phyloP scores from a whole-genome alignment of 2,329 filamentous ascomycete genomes.

The Shiraia bambusicola region DNA sequence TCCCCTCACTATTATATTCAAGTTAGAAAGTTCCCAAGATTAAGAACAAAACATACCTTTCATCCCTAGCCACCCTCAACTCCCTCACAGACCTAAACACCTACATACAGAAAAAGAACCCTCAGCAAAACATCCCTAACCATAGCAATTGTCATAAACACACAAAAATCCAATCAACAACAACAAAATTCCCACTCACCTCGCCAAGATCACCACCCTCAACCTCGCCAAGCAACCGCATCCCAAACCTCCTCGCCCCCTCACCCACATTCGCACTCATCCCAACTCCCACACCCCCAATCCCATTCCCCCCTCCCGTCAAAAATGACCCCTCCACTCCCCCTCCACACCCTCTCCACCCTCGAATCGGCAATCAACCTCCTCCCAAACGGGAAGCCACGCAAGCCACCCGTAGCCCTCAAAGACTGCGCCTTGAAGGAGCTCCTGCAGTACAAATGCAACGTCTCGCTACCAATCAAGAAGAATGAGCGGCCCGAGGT shows the following conservation, averaged over 20 bases:
- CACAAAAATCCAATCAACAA: too few relatives aligned
- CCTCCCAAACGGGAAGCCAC: slow-evolving; percentile 53
- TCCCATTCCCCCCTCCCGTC: slow-evolving; percentile 1
- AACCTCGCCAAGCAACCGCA: slow-evolving; percentile 51
- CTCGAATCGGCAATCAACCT: slow-evolving; percentile 56
- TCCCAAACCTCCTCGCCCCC: slow-evolving; percentile 52
- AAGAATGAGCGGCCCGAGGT: slow-evolving; percentile 46
- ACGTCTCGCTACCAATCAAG: slow-evolving; percentile 46
- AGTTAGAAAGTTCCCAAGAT: not conserved
- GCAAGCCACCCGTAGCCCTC: slow-evolving; percentile 57
- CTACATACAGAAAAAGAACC: slow-evolving; percentile 35
- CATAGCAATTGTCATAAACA: too few relatives aligned
- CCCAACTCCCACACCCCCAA: slow-evolving; percentile 5
- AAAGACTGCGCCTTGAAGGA: slow-evolving; percentile 59
- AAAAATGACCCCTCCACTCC: slow-evolving; percentile 58
- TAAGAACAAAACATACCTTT: slow-evolving; percentile 8
- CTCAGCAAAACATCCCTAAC: slow-evolving; percentile 1
- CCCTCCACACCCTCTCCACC: slow-evolving; percentile 54
- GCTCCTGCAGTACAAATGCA: slow-evolving; percentile 64
- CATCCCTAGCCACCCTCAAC: slow-evolving; percentile 15
- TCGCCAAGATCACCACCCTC: slow-evolving; percentile 32
- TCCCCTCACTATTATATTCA: not conserved
- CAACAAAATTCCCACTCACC: slow-evolving; percentile 25
- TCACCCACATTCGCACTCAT: slow-evolving; percentile 21
- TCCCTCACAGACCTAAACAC: slow-evolving; percentile 44